Evolutionary conservation across 495 filamentous ascomycete species (phyloP), one percentile per base, ranked within the genome.

Genomic region (Lasiosphaeria miniovina): DNA sequence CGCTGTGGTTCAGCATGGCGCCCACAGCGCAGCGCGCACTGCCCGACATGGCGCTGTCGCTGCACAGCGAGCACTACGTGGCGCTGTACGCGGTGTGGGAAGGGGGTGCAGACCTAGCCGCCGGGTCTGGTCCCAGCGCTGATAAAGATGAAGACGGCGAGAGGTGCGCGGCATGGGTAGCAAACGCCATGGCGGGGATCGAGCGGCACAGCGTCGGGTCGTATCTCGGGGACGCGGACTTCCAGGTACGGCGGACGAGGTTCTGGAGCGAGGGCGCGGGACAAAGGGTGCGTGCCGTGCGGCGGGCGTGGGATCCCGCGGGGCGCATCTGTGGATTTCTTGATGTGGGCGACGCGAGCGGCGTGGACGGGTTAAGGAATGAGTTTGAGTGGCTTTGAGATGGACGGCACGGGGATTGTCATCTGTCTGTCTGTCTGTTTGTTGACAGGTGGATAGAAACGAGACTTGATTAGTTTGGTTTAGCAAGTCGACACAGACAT

Each of bases 61-160:
- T 83, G 72, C 80, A 81, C 36, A 73, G 71, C 6, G 81, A 83
- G 52, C 80, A 85, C 62, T 85, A 83, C 53, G 76, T 85, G 57
- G 75, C 80, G 0, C 38, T 82, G 5, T 84, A 84, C 55, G 70
- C 75, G 0, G 69, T 84, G 0, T 84, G 80, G 80, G 77, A 81
- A 38, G 65, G 8, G 8, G 38, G 12, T 3, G 2, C 38, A 11
- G 43, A 9, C 43, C 12, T 1, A 2, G 43, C 43, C 7, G 43
- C 43, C 24, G 24, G 24, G 24, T 24, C 24, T 24, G 2, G 24
- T 24, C 24, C 24, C 24, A 24, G 24, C 24, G 24, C 24, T 24
- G 24, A 2, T 24, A 24, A 77, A 14, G 69, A 68, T 6, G 41
- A 65, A 5, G 78, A 82, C 34, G 80, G 82, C 58, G 57, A 38